Evolutionary conservation across 2,329 filamentous ascomycete species (phyloP).

Genomic region (Sporothrix protearum): DNA sequence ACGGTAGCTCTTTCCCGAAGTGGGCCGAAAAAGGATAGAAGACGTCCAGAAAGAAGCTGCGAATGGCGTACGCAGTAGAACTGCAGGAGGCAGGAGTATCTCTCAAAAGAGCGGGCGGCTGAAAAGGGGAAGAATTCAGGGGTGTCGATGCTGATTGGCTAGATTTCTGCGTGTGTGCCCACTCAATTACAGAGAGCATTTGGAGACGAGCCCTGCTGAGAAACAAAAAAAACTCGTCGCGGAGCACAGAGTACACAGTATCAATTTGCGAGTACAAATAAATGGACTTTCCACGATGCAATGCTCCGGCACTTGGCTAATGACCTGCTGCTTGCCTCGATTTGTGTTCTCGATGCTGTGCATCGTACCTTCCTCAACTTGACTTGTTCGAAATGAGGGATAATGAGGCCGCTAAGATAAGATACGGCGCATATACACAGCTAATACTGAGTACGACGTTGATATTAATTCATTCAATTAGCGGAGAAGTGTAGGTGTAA

Average conservation of each 20-base stretch:
- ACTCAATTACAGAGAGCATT: neutral
- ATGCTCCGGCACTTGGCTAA: conserved; percentile 6
- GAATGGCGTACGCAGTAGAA: neutral
- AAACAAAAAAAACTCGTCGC: neutral
- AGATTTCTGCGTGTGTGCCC: too few species aligned
- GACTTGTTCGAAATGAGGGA: neutral
- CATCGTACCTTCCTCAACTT: neutral
- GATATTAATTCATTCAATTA: too few species aligned
- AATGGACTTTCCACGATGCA: neutral
- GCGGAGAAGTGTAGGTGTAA: neutral
- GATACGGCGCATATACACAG: conserved; percentile 9
- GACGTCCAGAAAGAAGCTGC: neutral
- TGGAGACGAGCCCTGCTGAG: too few species aligned
- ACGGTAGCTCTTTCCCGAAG: conserved; percentile 13
- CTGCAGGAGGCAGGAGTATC: conserved; percentile 13
- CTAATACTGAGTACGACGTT: too few species aligned
- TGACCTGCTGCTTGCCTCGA: neutral
- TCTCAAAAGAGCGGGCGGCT: neutral
- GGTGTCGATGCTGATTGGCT: conserved; percentile 20
- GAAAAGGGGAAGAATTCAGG: conserved; percentile 23
- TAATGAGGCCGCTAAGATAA: conserved; percentile 10
- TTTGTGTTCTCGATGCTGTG: neutral
- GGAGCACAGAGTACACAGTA: neutral
- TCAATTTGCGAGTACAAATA: too few species aligned
- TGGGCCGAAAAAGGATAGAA: conserved; percentile 15